Evolutionary conservation across 306 rosid genomes (phyloP).

Genomic region (Bauhinia variegata): DNA sequence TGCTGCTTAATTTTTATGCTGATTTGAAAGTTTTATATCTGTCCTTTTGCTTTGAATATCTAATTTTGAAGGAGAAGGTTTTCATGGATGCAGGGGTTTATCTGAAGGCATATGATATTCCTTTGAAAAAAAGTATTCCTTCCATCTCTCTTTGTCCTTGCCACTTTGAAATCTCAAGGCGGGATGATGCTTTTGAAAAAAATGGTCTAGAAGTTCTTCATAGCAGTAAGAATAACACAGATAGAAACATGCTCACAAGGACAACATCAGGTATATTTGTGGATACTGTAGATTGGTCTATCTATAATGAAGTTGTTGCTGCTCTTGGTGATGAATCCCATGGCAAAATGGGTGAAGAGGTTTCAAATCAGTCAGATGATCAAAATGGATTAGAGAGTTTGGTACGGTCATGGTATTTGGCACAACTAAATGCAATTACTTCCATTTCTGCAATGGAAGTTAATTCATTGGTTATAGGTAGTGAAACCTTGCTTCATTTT

Average conservation of each 20-base stretch:
- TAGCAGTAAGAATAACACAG: slow-evolving; percentile 44
- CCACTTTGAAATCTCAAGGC: slow-evolving; percentile 56
- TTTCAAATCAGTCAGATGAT: slow-evolving; percentile 46
- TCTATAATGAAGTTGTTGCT: slow-evolving; percentile 56
- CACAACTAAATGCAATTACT: slow-evolving; percentile 71
- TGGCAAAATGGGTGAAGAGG: slow-evolving; percentile 52
- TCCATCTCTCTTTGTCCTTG: slow-evolving; percentile 72
- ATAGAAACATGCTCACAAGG: slow-evolving; percentile 49
- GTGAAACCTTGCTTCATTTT: slow-evolving; percentile 75
- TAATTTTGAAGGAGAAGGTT: slow-evolving; percentile 38
- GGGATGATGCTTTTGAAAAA: slow-evolving; percentile 55
- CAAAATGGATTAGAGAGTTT: slow-evolving; percentile 63
- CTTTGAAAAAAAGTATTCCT: slow-evolving; percentile 57
- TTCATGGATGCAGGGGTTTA: slow-evolving; percentile 72
- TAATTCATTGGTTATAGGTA: slow-evolving; percentile 60
- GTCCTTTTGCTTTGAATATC: slow-evolving; percentile 26
- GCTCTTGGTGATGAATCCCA: slow-evolving; percentile 57
- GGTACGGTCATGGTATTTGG: slow-evolving; percentile 66
- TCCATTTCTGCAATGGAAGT: slow-evolving; percentile 62
- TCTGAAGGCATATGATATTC: slow-evolving; percentile 57
- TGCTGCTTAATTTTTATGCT: slow-evolving; percentile 12
- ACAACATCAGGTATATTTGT: slow-evolving; percentile 49
- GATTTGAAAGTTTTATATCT: slow-evolving; percentile 20
- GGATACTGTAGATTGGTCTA: slow-evolving; percentile 61
- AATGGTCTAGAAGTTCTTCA: slow-evolving; percentile 58